Evolutionary conservation across 2,329 filamentous ascomycete genomes (phyloP).

Genomic region (Boeremia exigua): DNA sequence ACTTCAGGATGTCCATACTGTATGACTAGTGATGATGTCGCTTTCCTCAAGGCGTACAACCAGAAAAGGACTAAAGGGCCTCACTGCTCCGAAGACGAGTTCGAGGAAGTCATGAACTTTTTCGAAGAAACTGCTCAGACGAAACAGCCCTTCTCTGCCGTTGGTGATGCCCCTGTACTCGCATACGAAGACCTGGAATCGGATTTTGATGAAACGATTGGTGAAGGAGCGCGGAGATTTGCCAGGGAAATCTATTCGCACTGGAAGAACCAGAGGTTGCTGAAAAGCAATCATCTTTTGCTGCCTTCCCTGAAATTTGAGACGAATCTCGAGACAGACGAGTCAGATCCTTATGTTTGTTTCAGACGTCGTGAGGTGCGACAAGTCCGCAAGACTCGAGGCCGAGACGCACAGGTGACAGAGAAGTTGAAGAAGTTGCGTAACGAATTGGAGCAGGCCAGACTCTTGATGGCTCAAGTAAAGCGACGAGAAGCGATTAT

Average conservation of each 20-base stretch:
- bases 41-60: constrained; percentile 84
- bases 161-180: constrained; percentile 84
- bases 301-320: constrained; percentile 89
- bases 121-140: constrained; percentile 86
- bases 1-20: constrained; percentile 90
- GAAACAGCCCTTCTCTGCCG: constrained; percentile 85
- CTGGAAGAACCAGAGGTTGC: constrained; percentile 77
- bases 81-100: constrained; percentile 84
- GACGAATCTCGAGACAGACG: constrained; percentile 90
- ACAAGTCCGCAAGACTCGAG: constrained; percentile 92
- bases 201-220: constrained; percentile 65
- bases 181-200: constrained; percentile 65
- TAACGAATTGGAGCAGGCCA: constrained; percentile 87
- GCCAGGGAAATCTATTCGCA: constrained; percentile 86
- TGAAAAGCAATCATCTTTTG: constrained; percentile 72
- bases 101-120: constrained; percentile 92
- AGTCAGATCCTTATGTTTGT: constrained; percentile 96
- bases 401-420: constrained; percentile 89
- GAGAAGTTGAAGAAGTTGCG: constrained; percentile 94
- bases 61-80: constrained; percentile 68
- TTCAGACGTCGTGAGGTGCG: constrained; percentile 94
- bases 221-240: constrained; percentile 61
- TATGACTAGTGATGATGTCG: constrained; percentile 89
- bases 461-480: constrained; percentile 78
- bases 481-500: constrained; percentile 81